Evolutionary conservation across 345 rosid species (phyloP), one percentile per base, ranked within the genome.

Genomic region (Gossypium stocksii): DNA sequence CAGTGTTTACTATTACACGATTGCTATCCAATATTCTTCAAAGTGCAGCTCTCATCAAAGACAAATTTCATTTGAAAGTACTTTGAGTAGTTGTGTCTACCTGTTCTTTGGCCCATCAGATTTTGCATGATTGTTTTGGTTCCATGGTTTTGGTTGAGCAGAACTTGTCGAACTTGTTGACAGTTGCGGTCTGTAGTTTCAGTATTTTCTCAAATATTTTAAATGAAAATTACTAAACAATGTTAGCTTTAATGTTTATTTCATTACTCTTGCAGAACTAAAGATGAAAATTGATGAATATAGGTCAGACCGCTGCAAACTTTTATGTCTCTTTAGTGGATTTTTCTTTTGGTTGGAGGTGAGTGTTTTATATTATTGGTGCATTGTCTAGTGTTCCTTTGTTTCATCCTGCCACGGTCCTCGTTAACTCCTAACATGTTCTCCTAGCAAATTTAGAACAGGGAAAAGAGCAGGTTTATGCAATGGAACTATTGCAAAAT

Each of bases 321-420:
- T 60, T 60, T 25, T 60, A 27, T 60, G 15, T 60, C 64, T 60
- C 43, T 60, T 60, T 2, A 11, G 43, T 14, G 64, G 43, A 60
- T 60, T 60, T 60, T 60, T 60, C 64, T 60, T 60, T 14, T 60
- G 64, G 64, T 60, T 60, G 64, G 12, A 60, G 64, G 64, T 27
- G n/a, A 60, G 64, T 14, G n/a, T 7, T 59, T 59, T 46, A 46
- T 27, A 25, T 60, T 22, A 59, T 23, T 12, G 16, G 17, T 23
- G 20, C 38, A 59, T 59, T 25, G 15, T 74, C 17, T 45, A 16
- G 8, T 65, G 34, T 20, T 27, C n/a, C 34, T 76, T 16, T 2
- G 7, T 66, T 66, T 13, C 63, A 29, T 61, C 10, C 13, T 25
- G 44, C 17, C 25, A 56, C 22, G 11, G 46, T 41, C 64, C 27